Evolutionary conservation across 2,329 filamentous ascomycete species (phyloP), one percentile per base, ranked within the genome.

Genomic region (Trematosphaeria pertusa): DNA sequence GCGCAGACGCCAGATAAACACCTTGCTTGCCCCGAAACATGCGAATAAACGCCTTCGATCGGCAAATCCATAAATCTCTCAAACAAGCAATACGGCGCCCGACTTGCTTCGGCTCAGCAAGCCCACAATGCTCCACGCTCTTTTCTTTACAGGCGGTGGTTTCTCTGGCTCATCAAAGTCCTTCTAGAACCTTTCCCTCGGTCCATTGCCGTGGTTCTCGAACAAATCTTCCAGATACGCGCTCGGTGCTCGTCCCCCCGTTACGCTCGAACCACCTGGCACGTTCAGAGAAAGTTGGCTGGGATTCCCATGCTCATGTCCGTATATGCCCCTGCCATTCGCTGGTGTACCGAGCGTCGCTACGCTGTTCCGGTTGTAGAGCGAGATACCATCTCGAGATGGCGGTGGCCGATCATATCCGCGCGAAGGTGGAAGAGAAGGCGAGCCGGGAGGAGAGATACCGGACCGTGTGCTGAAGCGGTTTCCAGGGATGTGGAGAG

Each of bases 151-250:
- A 15, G 46, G 44, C 17, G 52, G 40, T 33, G 50, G 52, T 40
- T 5, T n/a, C 10, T 21, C 12, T 15, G 26, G 17, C 12, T 18
- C 3, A n/a, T 59, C 45, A 20, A 58, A 52, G 39, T 64, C 38
- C 30, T 43, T 42, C 64, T 69, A 70, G 41, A 62, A 69, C 50
- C 68, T 56, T 36, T 69, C 66, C 43, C 61, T 52, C 24, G 64
- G 57, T 10, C 55, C 69, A 39, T 64, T 69, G 17, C 74, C 75
- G 63, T 91, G 87, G 54, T 88, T 89, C 64, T 91, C 90, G 51
- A 97, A 87, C 38, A 97, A 73, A 69, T 97, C 91, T 49, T 97
- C 92, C 30, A 97, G 78, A 68, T 91, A 96, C 14, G 91, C 89
- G 69, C 90, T 96, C 0, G 93, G 93, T 12, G 91, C 88, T 46